These are phyloP conservation scores for Mycena vitilis DNA, from an alignment of 768 basidiomycete genomes.

Conservation along the genomic window DNA sequence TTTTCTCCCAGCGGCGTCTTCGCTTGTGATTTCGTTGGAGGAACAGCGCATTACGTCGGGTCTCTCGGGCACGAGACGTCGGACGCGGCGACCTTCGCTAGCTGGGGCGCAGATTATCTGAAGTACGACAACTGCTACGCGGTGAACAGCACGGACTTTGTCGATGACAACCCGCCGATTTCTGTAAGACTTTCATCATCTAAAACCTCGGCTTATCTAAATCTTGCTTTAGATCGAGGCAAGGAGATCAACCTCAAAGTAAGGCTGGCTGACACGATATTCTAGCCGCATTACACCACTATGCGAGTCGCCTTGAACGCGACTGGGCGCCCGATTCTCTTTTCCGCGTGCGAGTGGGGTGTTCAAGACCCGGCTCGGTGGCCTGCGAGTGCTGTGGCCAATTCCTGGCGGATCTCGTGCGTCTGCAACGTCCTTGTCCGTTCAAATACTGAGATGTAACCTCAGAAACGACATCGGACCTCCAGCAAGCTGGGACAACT, in stretches of 20 bases:
- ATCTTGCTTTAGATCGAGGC: slow-evolving; percentile 49
- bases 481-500: slow-evolving; percentile 58
- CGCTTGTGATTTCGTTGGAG: slow-evolving; percentile 59
- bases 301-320: slow-evolving; percentile 60
- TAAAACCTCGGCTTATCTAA: background rate
- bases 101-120: slow-evolving; percentile 62
- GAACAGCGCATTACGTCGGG: slow-evolving; percentile 57
- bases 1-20: slow-evolving; percentile 50
- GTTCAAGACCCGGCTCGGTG: slow-evolving; percentile 66
- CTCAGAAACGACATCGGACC: slow-evolving; percentile 60
- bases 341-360: slow-evolving; percentile 64
- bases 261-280: slow-evolving; percentile 9
- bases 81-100: slow-evolving; percentile 60
- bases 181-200: slow-evolving; percentile 40
- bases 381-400: slow-evolving; percentile 57
- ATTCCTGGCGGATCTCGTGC: slow-evolving; percentile 64
- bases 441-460: background rate
- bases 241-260: slow-evolving; percentile 9
- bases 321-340: slow-evolving; percentile 60
- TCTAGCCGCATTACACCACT: slow-evolving; percentile 53
- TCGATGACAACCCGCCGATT: slow-evolving; percentile 58
- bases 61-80: slow-evolving; percentile 58
- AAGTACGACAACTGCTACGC: slow-evolving; percentile 65
- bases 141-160: slow-evolving; percentile 57
- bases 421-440: slow-evolving; percentile 12